These are phyloP conservation scores for Clitopilus hobsonii DNA, from an alignment of 768 basidiomycete species.

Conservation along the genomic window DNA sequence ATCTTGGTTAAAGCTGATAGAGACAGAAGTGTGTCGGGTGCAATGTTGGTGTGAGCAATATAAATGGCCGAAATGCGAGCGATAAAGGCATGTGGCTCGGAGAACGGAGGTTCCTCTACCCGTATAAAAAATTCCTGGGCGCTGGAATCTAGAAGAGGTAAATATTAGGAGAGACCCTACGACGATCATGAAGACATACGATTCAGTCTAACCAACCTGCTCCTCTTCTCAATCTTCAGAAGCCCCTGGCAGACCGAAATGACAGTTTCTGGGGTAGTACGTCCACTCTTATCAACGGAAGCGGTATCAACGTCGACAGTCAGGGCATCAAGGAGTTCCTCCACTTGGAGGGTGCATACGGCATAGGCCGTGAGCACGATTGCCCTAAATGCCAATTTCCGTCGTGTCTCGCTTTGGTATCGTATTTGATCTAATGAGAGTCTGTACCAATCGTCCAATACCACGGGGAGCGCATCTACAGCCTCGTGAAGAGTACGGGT, in stretches of 20 bases:
- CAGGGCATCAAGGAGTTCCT: background rate
- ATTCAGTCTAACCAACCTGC: background rate
- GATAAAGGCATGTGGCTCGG: background rate
- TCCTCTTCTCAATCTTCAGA: background rate
- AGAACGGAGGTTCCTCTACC: background rate
- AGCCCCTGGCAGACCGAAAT: background rate
- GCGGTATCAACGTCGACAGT: background rate
- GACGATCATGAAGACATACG: background rate
- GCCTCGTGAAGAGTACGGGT: background rate
- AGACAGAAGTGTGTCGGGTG: background rate
- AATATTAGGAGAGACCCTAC: background rate
- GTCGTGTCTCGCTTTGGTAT: background rate
- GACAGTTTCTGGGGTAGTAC: background rate
- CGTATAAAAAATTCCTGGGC: background rate
- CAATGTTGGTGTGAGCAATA: background rate
- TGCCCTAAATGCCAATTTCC: background rate
- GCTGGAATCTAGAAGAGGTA: background rate
- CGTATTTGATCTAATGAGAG: background rate
- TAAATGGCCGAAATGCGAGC: background rate
- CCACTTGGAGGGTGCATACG: background rate
- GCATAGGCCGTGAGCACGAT: background rate
- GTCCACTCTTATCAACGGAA: background rate
- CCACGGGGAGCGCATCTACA: background rate
- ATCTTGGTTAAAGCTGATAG: background rate
- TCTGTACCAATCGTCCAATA: background rate